These are phyloP conservation scores for Calonectria montana DNA, from an alignment of 2,329 filamentous ascomycete genomes.

Conservation along the genomic window DNA sequence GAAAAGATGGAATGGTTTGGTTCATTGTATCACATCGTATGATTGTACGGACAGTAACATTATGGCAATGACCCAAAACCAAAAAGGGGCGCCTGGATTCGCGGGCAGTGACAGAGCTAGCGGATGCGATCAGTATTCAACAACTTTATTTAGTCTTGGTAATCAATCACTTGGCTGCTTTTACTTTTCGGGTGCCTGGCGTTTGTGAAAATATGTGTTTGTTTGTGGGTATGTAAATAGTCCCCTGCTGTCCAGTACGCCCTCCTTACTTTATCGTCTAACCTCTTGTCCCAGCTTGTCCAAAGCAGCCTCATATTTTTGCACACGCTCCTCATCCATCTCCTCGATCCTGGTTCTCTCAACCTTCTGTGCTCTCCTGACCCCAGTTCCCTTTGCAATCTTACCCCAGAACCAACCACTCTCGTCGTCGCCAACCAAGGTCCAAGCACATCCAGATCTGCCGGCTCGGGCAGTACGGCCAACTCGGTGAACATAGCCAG, in stretches of 20 bases:
- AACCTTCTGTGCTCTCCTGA: conserved; percentile 58
- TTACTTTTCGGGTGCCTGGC: background rate
- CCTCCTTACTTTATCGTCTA: conserved; percentile 36
- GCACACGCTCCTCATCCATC: conserved; percentile 60
- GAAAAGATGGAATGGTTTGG: too few species aligned
- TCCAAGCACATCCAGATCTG: conserved; percentile 83
- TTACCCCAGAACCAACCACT: conserved; percentile 93
- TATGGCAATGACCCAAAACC: too few species aligned
- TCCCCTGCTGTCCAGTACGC: conserved; percentile 15
- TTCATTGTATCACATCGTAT: too few species aligned
- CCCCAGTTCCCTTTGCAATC: conserved; percentile 71
- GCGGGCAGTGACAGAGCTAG: too few species aligned
- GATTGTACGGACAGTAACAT: too few species aligned
- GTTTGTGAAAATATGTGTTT: conserved; percentile 1
- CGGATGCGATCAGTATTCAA: too few species aligned
- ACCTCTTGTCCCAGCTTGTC: conserved; percentile 73
- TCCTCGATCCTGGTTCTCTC: conserved; percentile 60
- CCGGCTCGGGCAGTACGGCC: conserved; percentile 90
- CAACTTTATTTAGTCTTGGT: too few species aligned
- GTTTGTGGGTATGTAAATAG: conserved; percentile 30
- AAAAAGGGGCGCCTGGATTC: too few species aligned
- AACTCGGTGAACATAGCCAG: conserved; percentile 90
- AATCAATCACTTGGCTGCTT: background rate
- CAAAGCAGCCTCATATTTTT: conserved; percentile 67
- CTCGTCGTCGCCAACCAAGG: conserved; percentile 83